phyloP scores from a whole-genome alignment of 2,329 filamentous ascomycete species.

The Aspergillus intermedius region DNA sequence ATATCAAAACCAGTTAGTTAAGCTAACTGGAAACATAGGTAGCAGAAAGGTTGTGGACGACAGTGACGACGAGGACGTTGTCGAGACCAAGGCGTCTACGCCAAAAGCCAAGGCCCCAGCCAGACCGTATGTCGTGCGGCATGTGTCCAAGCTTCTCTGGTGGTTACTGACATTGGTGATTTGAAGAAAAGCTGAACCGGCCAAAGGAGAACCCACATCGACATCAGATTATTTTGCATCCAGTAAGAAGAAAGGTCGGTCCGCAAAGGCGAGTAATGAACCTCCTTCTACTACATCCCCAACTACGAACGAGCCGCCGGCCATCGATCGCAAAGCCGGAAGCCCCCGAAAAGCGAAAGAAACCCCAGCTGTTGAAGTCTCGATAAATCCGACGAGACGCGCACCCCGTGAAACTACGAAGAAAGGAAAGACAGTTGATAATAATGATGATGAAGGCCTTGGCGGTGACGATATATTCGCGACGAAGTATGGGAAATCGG shows the following conservation, averaged over 20 bases:
- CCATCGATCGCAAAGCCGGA: conserved; percentile 4
- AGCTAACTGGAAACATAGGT: conserved; percentile 21
- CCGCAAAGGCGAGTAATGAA: conserved; percentile 21
- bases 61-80: conserved; percentile 68
- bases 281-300: conserved; percentile 12
- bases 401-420: conserved; percentile 16
- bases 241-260: conserved; percentile 51
- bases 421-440: conserved; percentile 25
- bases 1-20: not conserved
- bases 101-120: conserved; percentile 36
- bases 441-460: conserved; percentile 62
- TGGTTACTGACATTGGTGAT: not conserved
- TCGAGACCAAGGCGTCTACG: conserved; percentile 29
- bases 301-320: conserved; percentile 7
- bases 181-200: conserved; percentile 44
- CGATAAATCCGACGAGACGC: conserved; percentile 19
- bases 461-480: conserved; percentile 78
- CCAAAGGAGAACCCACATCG: conserved; percentile 52
- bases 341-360: conserved; percentile 31
- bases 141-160: not conserved
- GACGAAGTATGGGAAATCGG: conserved; percentile 59
- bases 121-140: conserved; percentile 41
- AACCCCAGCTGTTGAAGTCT: conserved; percentile 50
- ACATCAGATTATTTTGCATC: conserved; percentile 59
- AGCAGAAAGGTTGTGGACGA: conserved; percentile 70